phyloP scores from a whole-genome alignment of 1,139 yeast genomes.

The Geotrichum cucujoidarum region DNA sequence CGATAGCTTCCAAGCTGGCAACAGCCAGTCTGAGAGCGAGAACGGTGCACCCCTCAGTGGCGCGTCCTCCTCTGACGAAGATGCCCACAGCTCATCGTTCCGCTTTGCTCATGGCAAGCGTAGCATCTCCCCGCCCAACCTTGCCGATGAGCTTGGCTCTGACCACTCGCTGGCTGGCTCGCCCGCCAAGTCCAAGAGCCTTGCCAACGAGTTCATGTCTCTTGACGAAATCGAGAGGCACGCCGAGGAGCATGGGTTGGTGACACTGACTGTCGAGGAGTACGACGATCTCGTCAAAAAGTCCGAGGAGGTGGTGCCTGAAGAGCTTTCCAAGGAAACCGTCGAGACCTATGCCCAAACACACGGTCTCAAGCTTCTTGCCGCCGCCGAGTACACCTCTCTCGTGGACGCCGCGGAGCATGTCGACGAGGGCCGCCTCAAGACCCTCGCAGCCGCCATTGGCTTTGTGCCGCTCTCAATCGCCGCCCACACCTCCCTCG shows the following conservation, averaged over 20 bases:
- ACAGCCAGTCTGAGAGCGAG: constrained; percentile 26
- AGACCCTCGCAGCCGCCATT: constrained; percentile 22
- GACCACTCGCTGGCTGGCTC: constrained; percentile 4
- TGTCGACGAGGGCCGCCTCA: constrained; percentile 20
- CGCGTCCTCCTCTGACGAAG: constrained; percentile 6
- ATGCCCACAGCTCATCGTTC: constrained; percentile 9
- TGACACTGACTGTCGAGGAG: constrained; percentile 47
- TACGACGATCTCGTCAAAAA: constrained; percentile 35
- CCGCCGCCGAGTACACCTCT: constrained; percentile 7
- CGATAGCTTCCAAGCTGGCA: constrained; percentile 33
- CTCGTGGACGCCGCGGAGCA: constrained; percentile 13
- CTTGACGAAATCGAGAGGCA: constrained; percentile 44
- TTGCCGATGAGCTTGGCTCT: constrained; percentile 2
- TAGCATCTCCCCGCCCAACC: constrained; percentile 1
- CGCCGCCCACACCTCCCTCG: constrained; percentile 28
- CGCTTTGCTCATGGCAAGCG: constrained; percentile 11
- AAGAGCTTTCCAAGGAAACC: constrained; percentile 22
- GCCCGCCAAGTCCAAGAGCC: constrained; percentile 12
- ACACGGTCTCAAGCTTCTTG: constrained; percentile 7
- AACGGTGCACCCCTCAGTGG: background rate
- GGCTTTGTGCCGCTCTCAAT: constrained; percentile 45
- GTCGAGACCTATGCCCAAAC: constrained; percentile 7
- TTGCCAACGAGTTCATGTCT: constrained; percentile 34
- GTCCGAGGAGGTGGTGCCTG: constrained; percentile 23
- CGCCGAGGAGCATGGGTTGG: constrained; percentile 48